Evolutionary conservation across 805 yeast genomes (phyloP), one percentile per base, ranked within the genome.

Genomic region (Kodamaea jinghongensis): DNA sequence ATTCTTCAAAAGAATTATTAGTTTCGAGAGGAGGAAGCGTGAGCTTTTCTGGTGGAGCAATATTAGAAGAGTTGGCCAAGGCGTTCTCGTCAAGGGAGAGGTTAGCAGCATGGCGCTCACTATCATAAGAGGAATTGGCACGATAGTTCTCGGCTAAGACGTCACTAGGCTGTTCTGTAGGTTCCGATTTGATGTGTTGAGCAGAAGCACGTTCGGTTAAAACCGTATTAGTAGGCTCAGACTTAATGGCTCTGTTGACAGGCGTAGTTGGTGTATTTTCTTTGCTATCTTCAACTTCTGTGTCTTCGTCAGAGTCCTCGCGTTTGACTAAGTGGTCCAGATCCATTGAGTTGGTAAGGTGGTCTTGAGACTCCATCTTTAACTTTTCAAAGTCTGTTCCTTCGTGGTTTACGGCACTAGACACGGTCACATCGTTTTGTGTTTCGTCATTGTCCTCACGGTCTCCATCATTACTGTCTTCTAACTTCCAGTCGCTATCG

Each of bases 11-110:
- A 12, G 72, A 64, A 46, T 57, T 60, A 35, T 67, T 64, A 23
- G 71, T 61, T 36, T 72, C 76, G 29, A 74, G 62, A 17, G 56
- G 57, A 2, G 78, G 71, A 20, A 67, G 52, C 1, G 62, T 50
- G 10, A 65, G 45, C 29, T 62, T 64, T 26, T 51, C 61, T 3
- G 59, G 65, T 10, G 65, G 66, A 4, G 61, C 61, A 14, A 69
- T 53, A 41, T 66, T 67, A 2, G 75, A 67, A 0, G 75, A 70
- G 49, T 71, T 71, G 2, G 74, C 75, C 28, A 71, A 56, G 4
- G 60, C 56, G 32, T 42, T 25, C 16, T 28, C 35, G 8, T 47
- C 45, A 8, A 20, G 5, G 7, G 23, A 20, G 23, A 20, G 23
- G 8, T 20, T 20, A 8, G 23, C 23, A 8, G 23, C 23, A 6